Base-by-base conservation (phyloP, 2,329 filamentous ascomycete genomes). In the Thielaviopsis populi region DNA sequence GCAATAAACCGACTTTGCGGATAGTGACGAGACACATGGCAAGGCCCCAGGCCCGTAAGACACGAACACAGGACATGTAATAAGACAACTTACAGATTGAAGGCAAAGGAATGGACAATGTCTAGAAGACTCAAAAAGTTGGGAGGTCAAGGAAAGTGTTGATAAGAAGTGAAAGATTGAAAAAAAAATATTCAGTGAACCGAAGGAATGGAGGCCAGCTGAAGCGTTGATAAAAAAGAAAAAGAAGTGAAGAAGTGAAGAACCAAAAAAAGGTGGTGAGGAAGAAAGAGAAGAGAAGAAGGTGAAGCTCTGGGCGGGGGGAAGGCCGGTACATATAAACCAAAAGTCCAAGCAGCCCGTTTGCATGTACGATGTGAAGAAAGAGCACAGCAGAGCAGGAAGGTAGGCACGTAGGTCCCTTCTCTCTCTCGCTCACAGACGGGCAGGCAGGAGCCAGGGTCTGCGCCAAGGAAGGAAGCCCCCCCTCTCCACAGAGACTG, bases 181-280 rank as follows among this genome's bases (percentile, higher is more conserved):
- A 54, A 62, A 53, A 42, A 50, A 43, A 62, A 63, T 54, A 58
- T 50, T 43, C 50, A 48, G 41, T 53, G 46, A 54, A 62, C 53
- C 61, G 17, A 65, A 59, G 54, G 64, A 62, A 63, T 62, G 53
- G 41, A 65, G 64, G 53, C 53, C 60, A 59, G 60, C 63, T 65
- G 50, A 37, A 56, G 22, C 50, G 22, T 33, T 8, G 50, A 46
- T 2, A 46, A 63, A 46, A n/a, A 46, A 63, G 54, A 37, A 58
- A 37, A 2, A 63, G 63, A 42, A 64, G 48, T 30, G 22, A 17
- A 48, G 59, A 64, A 41, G 30, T 17, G 40, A 64, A 42, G 30
- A 64, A 64, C 58, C 58, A 64, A 61, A 46, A 61, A 46, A 33
- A 19, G n/a, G 58, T 64, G 58, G 48, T 58, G 41, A 58, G 24